Base-by-base conservation (phyloP, 2,329 filamentous ascomycete genomes). In the Lecanosticta acicola region DNA sequence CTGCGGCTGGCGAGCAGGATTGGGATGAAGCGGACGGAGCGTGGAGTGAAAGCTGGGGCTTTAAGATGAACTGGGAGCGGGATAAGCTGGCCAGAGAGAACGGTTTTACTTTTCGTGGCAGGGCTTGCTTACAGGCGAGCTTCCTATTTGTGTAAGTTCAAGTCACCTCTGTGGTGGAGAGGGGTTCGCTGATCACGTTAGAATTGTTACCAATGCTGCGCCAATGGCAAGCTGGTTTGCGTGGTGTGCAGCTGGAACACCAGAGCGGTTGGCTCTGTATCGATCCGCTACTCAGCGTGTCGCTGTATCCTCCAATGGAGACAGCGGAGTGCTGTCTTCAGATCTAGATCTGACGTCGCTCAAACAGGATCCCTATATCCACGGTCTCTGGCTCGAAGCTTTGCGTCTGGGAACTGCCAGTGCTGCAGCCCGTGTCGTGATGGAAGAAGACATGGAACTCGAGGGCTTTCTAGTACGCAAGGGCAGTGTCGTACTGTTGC, bases 31-130 rank as follows among this genome's bases (percentile, higher is more conserved):
- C 32, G 11, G 45, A 47, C 8, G 41, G 41, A 9, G 37, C 38
- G 4, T 50, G 48, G 45, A 40, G 39, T 20, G 48, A 44, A 35
- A 35, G 11, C 11, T 50, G 48, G 48, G 48, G 48, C 21, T 33
- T 37, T 10, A 47, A 48, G 26, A 43, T 50, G 45, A 50, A 48
- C 19, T 48, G 41, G 45, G 45, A 50, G 14, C 24, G 48, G 17
- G 48, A 50, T 11, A 14, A 20, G n/a, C 20, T 48, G 29, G 48
- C 39, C 9, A 39, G 32, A 19, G 16, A 32, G 11, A 39, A 21
- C 14, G 48, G 45, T 3, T 48, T 50, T 13, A 39, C 48, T 5
- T 34, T 41, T 13, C 39, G 48, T n/a, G 48, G 48, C 3, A 36
- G 48, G 9, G 40, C 45, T 7, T 44, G 35, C 36, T 32, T 50